Evolutionary conservation across 257 asterid genomes (phyloP).

Genomic region (Scutellaria galericulata): DNA sequence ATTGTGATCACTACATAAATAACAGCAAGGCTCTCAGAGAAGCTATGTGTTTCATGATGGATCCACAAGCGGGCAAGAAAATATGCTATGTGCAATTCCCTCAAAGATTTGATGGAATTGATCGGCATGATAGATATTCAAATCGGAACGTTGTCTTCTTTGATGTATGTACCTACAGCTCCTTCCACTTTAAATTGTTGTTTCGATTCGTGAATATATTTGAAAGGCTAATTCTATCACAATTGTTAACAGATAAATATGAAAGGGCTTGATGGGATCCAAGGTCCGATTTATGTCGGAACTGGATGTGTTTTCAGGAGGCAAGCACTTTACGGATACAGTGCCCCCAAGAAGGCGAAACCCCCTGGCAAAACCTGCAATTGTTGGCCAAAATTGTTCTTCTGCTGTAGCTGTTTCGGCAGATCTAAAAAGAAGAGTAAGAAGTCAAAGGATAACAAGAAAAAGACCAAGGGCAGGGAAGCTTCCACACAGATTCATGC

Average conservation of each 20-base stretch:
- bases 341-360: conserved; percentile 90
- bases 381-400: conserved; percentile 89
- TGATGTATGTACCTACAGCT: conserved; percentile 62
- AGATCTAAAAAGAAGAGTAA: conserved; percentile 64
- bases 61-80: conserved; percentile 95
- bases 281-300: conserved; percentile 97
- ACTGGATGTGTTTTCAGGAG: conserved; percentile 97
- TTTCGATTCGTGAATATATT: conserved; percentile 23
- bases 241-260: conserved; percentile 69
- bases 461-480: conserved; percentile 68
- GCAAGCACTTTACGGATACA: conserved; percentile 93
- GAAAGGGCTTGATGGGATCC: conserved; percentile 99
- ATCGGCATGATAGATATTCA: conserved; percentile 92
- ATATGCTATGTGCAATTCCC: conserved; percentile 98
- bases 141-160: conserved; percentile 95
- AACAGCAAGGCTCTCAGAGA: conserved; percentile 97
- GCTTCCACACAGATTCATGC: conserved; percentile 91
- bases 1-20: conserved; percentile 97
- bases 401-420: conserved; percentile 48
- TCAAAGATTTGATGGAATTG: conserved; percentile 96
- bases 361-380: conserved; percentile 95
- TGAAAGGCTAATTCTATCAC: conserved; percentile 31
- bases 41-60: conserved; percentile 99
- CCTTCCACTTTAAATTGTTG: neutral
- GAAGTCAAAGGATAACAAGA: conserved; percentile 69